Evolutionary conservation across 345 rosid species (phyloP).

Genomic region (Citrus australasica): DNA sequence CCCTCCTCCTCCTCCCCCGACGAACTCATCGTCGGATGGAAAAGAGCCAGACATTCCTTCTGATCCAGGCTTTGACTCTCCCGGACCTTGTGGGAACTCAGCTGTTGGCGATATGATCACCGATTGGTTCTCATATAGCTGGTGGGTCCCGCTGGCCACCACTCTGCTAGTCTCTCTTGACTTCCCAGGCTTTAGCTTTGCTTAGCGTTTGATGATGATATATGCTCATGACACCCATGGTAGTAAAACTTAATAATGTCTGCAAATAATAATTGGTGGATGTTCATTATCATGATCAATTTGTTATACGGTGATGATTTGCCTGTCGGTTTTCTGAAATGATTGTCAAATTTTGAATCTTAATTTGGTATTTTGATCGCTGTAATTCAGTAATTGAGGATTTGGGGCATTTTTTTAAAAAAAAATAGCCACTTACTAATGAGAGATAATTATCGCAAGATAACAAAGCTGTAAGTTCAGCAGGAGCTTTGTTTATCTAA

Average conservation of each 20-base stretch:
- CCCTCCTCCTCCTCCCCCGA: background rate
- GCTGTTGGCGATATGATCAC: background rate
- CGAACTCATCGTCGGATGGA: no score
- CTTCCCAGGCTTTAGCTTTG: background rate
- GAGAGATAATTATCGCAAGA: no score
- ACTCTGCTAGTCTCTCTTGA: background rate
- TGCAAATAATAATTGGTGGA: background rate
- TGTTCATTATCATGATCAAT: background rate
- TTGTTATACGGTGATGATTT: background rate
- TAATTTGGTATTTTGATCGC: no score
- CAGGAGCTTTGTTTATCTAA: no score
- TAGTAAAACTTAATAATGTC: background rate
- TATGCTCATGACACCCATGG: background rate
- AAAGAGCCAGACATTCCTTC: background rate
- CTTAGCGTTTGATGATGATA: no score
- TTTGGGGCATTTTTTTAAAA: no score
- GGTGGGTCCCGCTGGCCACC: background rate
- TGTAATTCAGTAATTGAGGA: no score
- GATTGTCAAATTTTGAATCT: no score
- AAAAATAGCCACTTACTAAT: no score
- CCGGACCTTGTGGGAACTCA: background rate
- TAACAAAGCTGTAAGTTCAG: no score
- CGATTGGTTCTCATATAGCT: background rate
- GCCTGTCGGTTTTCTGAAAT: background rate
- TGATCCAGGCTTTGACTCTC: background rate